Conservation (phyloP, 768 basidiomycete species). For the Lactarius hatsudake region DNA sequence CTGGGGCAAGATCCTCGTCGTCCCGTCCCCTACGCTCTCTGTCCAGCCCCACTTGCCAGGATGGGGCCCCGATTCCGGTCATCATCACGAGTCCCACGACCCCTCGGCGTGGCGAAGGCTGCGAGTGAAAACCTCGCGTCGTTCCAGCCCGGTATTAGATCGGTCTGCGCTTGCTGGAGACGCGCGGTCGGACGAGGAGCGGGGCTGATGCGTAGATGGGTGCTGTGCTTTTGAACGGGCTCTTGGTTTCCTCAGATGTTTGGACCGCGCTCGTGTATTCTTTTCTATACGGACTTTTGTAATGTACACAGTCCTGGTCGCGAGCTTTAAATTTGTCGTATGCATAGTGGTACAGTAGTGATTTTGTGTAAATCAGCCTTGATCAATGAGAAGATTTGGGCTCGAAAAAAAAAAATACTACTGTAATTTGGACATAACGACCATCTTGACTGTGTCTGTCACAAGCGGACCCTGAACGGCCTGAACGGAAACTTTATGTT, state of each 20-base stretch:
- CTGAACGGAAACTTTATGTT: not conserved
- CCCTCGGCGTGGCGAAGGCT: not conserved
- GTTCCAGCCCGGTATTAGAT: not conserved
- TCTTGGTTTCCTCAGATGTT: not conserved
- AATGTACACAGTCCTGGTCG: not conserved
- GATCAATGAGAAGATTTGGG: not conserved
- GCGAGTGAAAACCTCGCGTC: not conserved
- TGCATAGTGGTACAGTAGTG: not conserved
- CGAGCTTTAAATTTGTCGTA: not conserved
- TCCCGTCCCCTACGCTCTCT: conserved; percentile 7
- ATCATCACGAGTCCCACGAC: not conserved
- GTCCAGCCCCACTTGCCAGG: not conserved
- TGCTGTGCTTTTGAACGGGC: not conserved
- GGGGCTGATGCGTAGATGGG: not conserved
- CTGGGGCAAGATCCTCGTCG: conserved; percentile 19
- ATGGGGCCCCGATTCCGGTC: not conserved
- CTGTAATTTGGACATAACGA: too few species aligned
- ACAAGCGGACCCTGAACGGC: not conserved
- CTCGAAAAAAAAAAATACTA: too few species aligned
- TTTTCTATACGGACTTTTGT: not conserved
- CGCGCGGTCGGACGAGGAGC: not conserved
- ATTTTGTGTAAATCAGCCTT: not conserved
- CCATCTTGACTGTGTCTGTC: not conserved
- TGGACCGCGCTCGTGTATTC: not conserved
- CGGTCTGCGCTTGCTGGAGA: not conserved